A percentile compares a stretch with the other conserved stretches of the same genome.
These are phyloP conservation scores for Claviceps arundinis DNA, from an alignment of 2,329 filamentous ascomycete species.

Conservation along the genomic window DNA sequence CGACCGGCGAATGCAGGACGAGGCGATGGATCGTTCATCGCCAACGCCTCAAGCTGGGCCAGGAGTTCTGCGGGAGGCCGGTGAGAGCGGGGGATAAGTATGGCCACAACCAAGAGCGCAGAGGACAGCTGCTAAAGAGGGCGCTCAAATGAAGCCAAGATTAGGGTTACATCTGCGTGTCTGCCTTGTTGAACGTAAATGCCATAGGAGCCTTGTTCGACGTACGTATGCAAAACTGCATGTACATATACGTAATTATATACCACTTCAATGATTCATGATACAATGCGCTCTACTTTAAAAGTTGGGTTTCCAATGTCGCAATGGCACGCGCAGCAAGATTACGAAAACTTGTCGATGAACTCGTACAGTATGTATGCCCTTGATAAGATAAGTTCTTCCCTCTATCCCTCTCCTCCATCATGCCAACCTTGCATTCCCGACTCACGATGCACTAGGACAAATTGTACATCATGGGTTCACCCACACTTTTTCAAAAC, in stretches of 20 bases:
- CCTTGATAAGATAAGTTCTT: slow-evolving; percentile 10
- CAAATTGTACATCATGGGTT: slow-evolving; percentile 21
- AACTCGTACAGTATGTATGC: slow-evolving; percentile 31
- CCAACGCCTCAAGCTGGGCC: slow-evolving; percentile 17
- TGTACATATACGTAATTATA: background rate
- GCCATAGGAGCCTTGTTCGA: too few relatives aligned
- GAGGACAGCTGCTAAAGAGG: background rate
- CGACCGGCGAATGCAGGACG: slow-evolving; percentile 53
- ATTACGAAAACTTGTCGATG: background rate
- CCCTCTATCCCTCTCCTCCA: slow-evolving; percentile 12
- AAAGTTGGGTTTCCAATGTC: background rate
- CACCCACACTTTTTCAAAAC: slow-evolving; percentile 18
- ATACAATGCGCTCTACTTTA: background rate
- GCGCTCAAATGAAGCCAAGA: background rate
- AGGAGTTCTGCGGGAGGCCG: slow-evolving; percentile 32
- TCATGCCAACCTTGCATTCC: slow-evolving; percentile 8
- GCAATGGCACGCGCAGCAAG: background rate
- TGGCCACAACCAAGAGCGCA: background rate
- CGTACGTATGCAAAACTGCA: background rate
- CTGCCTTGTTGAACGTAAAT: too few relatives aligned
- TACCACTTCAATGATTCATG: background rate
- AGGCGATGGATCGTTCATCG: slow-evolving; percentile 28
- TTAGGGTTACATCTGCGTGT: background rate
- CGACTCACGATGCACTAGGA: slow-evolving; percentile 16
- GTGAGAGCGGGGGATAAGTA: slow-evolving; percentile 28